Base-by-base conservation (phyloP, 2,329 filamentous ascomycete species). In the Diaporthe citrichinensis region DNA sequence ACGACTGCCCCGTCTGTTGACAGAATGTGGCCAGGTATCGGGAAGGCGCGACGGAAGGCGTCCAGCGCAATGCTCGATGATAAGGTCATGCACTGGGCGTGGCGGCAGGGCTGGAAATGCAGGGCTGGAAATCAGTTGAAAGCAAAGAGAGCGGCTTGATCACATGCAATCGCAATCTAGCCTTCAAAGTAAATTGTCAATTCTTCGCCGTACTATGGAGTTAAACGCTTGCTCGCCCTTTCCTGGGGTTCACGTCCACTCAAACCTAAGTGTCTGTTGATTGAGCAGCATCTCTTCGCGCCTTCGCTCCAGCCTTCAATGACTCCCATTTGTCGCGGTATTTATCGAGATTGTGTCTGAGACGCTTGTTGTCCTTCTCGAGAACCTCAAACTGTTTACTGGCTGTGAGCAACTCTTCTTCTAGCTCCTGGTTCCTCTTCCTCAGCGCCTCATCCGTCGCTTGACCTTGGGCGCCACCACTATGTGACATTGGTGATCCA, bases 381-480 rank as follows among this genome's bases (percentile, higher is more conserved):
- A 95, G 85, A 62, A 89, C 89, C 65, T 93, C 91, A 79, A 92
- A 89, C 78, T 94, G 91, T 78, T 89, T 90, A 72, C 88, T 84
- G 76, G 90, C 85, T 28, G 86, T 85, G 12, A 86, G 85, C 31
- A 95, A 84, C 80, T 94, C 88, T 72, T 93, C 91, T 81, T 95
- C 93, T 20, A 95, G 85, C 78, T 95, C 93, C 62, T 86, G 86
- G 34, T 93, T 88, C 79, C 89, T 89, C 72, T 82, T 85, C 62
- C 83, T 84, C 65, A 90, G 80, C 9, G 82, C 81, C 46, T 88
- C 87, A 55, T 90, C 89, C 2, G 81, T 81, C 15, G 84, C 84
- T 7, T 85, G 85, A 25, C 80, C 77, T 39, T 78, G 76, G 25
- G 82, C 77, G 44, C 76, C 78, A 15, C 79, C 79, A 67, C 80